phyloP scores from a whole-genome alignment of 2,329 filamentous ascomycete genomes.

The Hymenoscyphus fructigenus region DNA sequence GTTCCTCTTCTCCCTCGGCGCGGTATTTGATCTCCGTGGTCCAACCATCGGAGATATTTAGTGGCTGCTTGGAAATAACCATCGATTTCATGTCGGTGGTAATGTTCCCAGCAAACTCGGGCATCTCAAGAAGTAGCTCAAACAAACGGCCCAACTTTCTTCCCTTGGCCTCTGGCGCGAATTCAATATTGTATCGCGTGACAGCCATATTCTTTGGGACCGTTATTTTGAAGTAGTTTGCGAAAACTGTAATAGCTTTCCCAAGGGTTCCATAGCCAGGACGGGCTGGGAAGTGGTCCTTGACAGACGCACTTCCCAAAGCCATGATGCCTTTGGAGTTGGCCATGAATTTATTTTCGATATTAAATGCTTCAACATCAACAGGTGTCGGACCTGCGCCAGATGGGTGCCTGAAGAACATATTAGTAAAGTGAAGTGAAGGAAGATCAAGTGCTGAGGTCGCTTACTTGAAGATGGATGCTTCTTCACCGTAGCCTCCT shows the following conservation, averaged over 20 bases:
- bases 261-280: constrained; percentile 35
- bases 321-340: constrained; percentile 23
- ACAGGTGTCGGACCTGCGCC: constrained; percentile 19
- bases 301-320: constrained; percentile 22
- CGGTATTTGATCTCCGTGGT: constrained; percentile 26
- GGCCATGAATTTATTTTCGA: constrained; percentile 35
- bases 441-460: constrained; percentile 6
- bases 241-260: constrained; percentile 30
- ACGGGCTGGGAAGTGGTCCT: constrained; percentile 26
- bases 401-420: constrained; percentile 25
- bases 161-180: constrained; percentile 28
- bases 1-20: constrained; percentile 32
- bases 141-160: constrained; percentile 33
- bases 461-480: constrained; percentile 29
- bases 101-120: constrained; percentile 27
- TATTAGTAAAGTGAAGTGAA: constrained; percentile 12
- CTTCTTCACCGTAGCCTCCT: constrained; percentile 1
- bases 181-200: constrained; percentile 33
- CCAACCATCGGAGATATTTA: constrained; percentile 23
- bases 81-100: constrained; percentile 34
- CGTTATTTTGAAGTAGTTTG: constrained; percentile 35
- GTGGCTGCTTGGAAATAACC: constrained; percentile 26
- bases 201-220: constrained; percentile 26
- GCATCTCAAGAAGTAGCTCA: constrained; percentile 34
- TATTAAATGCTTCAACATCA: constrained; percentile 28